Evolutionary conservation across 129 eudicot genomes (phyloP).

Genomic region (Cynara cardunculus): DNA sequence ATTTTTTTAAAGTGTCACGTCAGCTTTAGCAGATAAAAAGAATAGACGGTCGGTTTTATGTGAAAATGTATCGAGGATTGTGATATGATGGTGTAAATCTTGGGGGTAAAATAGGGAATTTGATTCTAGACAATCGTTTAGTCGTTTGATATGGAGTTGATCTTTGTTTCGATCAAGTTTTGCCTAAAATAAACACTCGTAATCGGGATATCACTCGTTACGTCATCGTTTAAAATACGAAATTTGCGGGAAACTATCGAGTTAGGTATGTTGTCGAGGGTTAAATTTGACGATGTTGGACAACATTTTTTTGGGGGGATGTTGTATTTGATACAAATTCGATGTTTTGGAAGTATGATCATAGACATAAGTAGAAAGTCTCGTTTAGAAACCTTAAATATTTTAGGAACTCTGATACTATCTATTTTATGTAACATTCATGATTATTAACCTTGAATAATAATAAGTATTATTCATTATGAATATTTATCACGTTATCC

Average conservation of each 20-base stretch:
- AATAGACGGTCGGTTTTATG: background rate
- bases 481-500: too few species aligned
- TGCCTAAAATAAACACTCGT: slow-evolving; percentile 9
- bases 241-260: background rate
- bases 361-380: too few species aligned
- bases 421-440: too few species aligned
- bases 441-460: too few species aligned
- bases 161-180: slow-evolving; percentile 25
- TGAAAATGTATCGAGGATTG: slow-evolving; percentile 15
- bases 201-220: background rate
- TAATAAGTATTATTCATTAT: too few species aligned
- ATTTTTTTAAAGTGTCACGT: background rate
- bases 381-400: background rate
- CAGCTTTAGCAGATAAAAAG: background rate
- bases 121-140: background rate
- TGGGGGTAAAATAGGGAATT: slow-evolving; percentile 26
- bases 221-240: background rate
- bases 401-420: too few species aligned
- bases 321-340: background rate
- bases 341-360: background rate
- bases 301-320: background rate
- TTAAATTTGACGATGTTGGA: background rate
- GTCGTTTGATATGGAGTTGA: slow-evolving; percentile 14
- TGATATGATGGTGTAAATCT: slow-evolving; percentile 20
- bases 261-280: background rate